These are phyloP conservation scores for Penicillium sp. DNA, from an alignment of 2,329 filamentous ascomycete species.

Conservation along the genomic window DNA sequence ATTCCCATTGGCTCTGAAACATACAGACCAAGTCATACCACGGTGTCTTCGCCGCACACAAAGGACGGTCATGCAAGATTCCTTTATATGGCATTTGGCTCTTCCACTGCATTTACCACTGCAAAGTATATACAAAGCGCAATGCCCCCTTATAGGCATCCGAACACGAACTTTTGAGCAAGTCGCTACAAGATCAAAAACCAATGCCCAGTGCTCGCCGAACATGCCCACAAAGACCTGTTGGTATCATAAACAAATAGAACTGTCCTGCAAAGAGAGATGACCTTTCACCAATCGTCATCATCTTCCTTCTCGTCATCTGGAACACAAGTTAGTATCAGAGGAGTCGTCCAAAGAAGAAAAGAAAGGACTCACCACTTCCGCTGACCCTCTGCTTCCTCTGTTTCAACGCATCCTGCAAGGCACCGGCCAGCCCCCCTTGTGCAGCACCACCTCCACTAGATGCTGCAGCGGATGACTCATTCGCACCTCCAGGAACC, in stretches of 20 bases:
- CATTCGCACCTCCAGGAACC: slow-evolving; percentile 51
- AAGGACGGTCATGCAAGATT: not conserved
- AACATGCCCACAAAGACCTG: slow-evolving; percentile 15
- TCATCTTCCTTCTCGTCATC: slow-evolving; percentile 49
- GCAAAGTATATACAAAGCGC: slow-evolving; percentile 20
- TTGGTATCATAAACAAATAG: slow-evolving; percentile 19
- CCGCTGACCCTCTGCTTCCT: slow-evolving; percentile 92
- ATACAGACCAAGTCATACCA: not conserved
- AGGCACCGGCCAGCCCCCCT: slow-evolving; percentile 73
- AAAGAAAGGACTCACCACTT: slow-evolving; percentile 70
- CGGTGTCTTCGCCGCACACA: not conserved
- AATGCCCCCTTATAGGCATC: slow-evolving; percentile 7
- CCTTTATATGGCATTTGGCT: not conserved
- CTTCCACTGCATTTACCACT: slow-evolving; percentile 13
- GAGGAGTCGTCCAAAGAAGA: not conserved
- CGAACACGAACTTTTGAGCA: slow-evolving; percentile 18
- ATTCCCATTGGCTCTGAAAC: too few relatives aligned
- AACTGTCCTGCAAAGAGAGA: slow-evolving; percentile 6
- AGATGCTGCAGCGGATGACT: slow-evolving; percentile 58
- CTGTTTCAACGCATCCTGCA: slow-evolving; percentile 73
- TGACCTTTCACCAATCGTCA: slow-evolving; percentile 43
- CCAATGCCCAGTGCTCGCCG: slow-evolving; percentile 14
- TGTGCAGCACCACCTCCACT: slow-evolving; percentile 53
- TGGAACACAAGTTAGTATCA: slow-evolving; percentile 30
- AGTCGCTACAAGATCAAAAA: slow-evolving; percentile 11